Evolutionary conservation across 2,329 filamentous ascomycete species (phyloP).

Genomic region (Trichophyton mentagrophytes): DNA sequence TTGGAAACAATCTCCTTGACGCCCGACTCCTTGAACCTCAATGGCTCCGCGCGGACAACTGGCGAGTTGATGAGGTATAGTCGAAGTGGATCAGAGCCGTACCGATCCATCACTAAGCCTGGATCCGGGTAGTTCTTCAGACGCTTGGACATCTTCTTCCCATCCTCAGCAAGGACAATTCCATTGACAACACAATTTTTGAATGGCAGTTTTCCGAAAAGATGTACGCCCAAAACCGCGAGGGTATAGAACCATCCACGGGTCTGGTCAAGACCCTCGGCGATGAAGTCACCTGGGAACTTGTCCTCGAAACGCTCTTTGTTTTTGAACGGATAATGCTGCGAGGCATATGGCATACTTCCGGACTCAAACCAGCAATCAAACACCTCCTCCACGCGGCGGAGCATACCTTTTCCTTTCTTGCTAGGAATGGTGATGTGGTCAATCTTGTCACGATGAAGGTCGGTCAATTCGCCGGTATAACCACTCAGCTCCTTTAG

Average conservation of each 20-base stretch:
- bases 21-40: conserved; percentile 80
- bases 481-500: conserved; percentile 78
- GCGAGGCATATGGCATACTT: conserved; percentile 84
- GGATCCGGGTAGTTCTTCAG: conserved; percentile 95
- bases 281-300: conserved; percentile 89
- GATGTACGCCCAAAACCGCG: conserved; percentile 72
- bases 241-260: conserved; percentile 96
- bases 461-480: conserved; percentile 65
- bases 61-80: conserved; percentile 97
- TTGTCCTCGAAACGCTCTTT: conserved; percentile 64
- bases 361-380: conserved; percentile 97
- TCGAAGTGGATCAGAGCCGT: conserved; percentile 82
- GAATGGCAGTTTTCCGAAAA: conserved; percentile 76
- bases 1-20: conserved; percentile 93
- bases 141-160: conserved; percentile 98
- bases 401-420: conserved; percentile 70
- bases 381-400: conserved; percentile 75
- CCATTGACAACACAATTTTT: conserved; percentile 95
- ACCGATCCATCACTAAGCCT: conserved; percentile 65
- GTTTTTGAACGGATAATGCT: conserved; percentile 88
- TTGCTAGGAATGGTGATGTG: conserved; percentile 87
- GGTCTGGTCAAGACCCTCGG: conserved; percentile 85
- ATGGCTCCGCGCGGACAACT: conserved; percentile 78
- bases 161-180: conserved; percentile 84
- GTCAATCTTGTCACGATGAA: conserved; percentile 88